These are phyloP conservation scores for Phialophora chinensis DNA, from an alignment of 2,329 filamentous ascomycete genomes.

Conservation along the genomic window DNA sequence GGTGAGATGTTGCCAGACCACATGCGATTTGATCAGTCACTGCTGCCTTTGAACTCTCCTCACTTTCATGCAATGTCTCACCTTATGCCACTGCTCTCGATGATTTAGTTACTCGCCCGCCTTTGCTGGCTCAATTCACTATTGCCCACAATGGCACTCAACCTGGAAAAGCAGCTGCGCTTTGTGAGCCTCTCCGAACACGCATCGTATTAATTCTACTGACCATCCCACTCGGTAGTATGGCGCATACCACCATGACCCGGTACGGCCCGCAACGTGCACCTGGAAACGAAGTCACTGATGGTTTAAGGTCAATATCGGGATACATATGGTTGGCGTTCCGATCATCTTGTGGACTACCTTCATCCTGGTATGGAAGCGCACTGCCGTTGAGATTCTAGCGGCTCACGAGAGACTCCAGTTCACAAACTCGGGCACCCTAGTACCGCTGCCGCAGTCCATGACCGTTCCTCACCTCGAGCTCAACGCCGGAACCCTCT, in stretches of 20 bases:
- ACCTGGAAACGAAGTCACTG: neutral
- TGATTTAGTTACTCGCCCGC: slow-evolving; percentile 16
- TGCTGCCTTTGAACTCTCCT: neutral
- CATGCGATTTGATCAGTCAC: slow-evolving; percentile 2
- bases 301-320: slow-evolving; percentile 63
- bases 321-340: slow-evolving; percentile 69
- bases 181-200: slow-evolving; percentile 59
- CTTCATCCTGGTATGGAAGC: slow-evolving; percentile 61
- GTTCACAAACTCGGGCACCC: slow-evolving; percentile 62
- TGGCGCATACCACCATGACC: slow-evolving; percentile 69
- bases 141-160: slow-evolving; percentile 47
- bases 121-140: slow-evolving; percentile 4
- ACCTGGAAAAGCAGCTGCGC: slow-evolving; percentile 69
- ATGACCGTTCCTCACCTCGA: slow-evolving; percentile 64
- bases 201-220: slow-evolving; percentile 29
- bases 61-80: neutral
- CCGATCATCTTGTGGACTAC: slow-evolving; percentile 65
- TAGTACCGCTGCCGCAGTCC: slow-evolving; percentile 60
- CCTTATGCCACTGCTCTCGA: slow-evolving; percentile 16
- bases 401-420: slow-evolving; percentile 41
- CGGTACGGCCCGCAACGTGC: slow-evolving; percentile 51
- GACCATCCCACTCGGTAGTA: slow-evolving; percentile 55
- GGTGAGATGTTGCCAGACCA: slow-evolving; percentile 1
- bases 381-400: neutral
- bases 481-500: slow-evolving; percentile 64